These are phyloP conservation scores for Bjerkandera adusta DNA, from an alignment of 1,284 basidiomycete genomes.

Conservation along the genomic window DNA sequence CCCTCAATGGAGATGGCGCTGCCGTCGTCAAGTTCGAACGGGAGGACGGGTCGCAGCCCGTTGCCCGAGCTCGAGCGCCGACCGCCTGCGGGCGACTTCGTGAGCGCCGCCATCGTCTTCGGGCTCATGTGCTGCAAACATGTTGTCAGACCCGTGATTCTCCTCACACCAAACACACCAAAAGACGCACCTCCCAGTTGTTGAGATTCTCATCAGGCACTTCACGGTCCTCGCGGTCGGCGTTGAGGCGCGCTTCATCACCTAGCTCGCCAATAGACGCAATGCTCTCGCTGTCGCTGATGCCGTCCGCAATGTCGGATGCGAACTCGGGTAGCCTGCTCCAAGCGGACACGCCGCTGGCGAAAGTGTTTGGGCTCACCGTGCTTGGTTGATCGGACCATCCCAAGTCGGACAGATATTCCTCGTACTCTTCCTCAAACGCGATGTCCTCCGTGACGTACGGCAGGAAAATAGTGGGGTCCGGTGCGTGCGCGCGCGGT, in stretches of 20 bases:
- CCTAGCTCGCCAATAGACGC: constrained; percentile 85
- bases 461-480: constrained; percentile 81
- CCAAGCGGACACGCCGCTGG: constrained; percentile 70
- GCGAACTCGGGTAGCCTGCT: constrained; percentile 69
- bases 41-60: constrained; percentile 79
- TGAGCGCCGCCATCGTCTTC: constrained; percentile 86
- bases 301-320: constrained; percentile 71
- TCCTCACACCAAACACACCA: constrained; percentile 5
- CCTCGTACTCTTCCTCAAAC: constrained; percentile 87
- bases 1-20: constrained; percentile 62
- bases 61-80: constrained; percentile 81
- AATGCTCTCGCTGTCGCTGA: constrained; percentile 89
- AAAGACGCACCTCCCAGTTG: constrained; percentile 83
- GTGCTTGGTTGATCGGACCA: constrained; percentile 57
- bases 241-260: constrained; percentile 68
- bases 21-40: constrained; percentile 71
- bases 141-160: constrained; percentile 7
- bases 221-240: constrained; percentile 56
- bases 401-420: constrained; percentile 80
- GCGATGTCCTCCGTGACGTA: constrained; percentile 85
- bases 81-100: constrained; percentile 80
- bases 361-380: constrained; percentile 34
- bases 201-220: constrained; percentile 79
- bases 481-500: constrained; percentile 76
- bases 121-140: constrained; percentile 84